phyloP scores from a whole-genome alignment of 2,329 filamentous ascomycete genomes.

The Exophiala sideris region DNA sequence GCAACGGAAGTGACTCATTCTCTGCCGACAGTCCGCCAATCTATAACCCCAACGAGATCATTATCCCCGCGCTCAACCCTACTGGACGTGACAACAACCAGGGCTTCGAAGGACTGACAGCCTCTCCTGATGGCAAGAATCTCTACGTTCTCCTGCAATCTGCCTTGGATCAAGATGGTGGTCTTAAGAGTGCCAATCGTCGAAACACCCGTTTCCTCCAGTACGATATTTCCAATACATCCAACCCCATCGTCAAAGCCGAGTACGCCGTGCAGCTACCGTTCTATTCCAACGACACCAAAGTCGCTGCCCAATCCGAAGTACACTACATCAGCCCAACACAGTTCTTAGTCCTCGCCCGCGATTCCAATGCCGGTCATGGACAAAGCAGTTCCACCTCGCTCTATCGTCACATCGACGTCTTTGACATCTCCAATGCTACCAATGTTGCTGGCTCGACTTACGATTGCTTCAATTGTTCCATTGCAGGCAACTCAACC shows the following conservation, averaged over 20 bases:
- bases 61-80: slow-evolving; percentile 55
- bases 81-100: slow-evolving; percentile 69
- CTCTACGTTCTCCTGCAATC: slow-evolving; percentile 66
- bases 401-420: slow-evolving; percentile 65
- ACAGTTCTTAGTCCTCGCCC: slow-evolving; percentile 65
- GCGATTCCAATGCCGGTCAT: slow-evolving; percentile 60
- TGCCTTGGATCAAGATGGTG: slow-evolving; percentile 61
- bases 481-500: slow-evolving; percentile 44
- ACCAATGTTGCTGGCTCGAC: slow-evolving; percentile 57
- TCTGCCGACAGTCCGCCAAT: slow-evolving; percentile 61
- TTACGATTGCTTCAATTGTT: slow-evolving; percentile 38
- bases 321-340: slow-evolving; percentile 61
- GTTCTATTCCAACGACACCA: slow-evolving; percentile 52
- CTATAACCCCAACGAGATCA: slow-evolving; percentile 51
- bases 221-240: slow-evolving; percentile 55
- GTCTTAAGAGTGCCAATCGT: slow-evolving; percentile 52
- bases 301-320: slow-evolving; percentile 65
- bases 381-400: slow-evolving; percentile 53
- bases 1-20: slow-evolving; percentile 62
- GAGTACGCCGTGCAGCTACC: slow-evolving; percentile 68
- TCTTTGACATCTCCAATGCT: slow-evolving; percentile 61
- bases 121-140: slow-evolving; percentile 60
- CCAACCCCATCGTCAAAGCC: slow-evolving; percentile 47
- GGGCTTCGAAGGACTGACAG: slow-evolving; percentile 68
- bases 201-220: slow-evolving; percentile 60